These are phyloP conservation scores for Gossypium raimondii DNA, from an alignment of 345 rosid genomes.

Conservation along the genomic window DNA sequence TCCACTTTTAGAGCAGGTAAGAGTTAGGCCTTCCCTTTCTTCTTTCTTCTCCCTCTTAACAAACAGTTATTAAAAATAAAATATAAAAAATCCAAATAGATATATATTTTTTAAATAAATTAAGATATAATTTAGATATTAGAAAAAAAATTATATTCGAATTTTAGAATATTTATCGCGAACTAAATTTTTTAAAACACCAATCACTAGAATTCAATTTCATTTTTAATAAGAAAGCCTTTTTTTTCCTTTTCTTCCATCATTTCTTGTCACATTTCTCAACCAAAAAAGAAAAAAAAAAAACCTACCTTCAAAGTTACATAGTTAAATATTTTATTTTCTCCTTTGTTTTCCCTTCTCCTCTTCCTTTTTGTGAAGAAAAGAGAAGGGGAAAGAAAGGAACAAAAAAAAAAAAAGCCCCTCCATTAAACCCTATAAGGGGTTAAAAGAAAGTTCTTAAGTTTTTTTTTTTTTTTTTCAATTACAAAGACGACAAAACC, in stretches of 20 bases:
- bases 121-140: background rate
- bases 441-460: background rate
- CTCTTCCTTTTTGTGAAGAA: background rate
- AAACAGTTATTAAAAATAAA: too few relatives aligned
- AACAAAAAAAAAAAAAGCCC: background rate
- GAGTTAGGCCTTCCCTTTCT: background rate
- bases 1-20: background rate
- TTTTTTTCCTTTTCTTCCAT: background rate
- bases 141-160: background rate
- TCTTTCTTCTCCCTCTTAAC: background rate
- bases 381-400: constrained; percentile 5
- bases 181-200: background rate
- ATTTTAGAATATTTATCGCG: background rate
- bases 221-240: background rate
- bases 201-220: too few relatives aligned
- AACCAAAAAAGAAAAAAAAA: background rate
- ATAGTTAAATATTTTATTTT: background rate
- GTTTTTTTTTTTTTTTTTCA: background rate
- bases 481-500: background rate
- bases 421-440: background rate
- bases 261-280: background rate
- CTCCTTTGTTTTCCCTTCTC: background rate
- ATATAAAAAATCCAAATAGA: background rate
- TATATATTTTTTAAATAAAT: too few relatives aligned
- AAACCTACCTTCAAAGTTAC: background rate